Conservation (phyloP, 2,329 filamentous ascomycete genomes). For the Monilinia polystroma region DNA sequence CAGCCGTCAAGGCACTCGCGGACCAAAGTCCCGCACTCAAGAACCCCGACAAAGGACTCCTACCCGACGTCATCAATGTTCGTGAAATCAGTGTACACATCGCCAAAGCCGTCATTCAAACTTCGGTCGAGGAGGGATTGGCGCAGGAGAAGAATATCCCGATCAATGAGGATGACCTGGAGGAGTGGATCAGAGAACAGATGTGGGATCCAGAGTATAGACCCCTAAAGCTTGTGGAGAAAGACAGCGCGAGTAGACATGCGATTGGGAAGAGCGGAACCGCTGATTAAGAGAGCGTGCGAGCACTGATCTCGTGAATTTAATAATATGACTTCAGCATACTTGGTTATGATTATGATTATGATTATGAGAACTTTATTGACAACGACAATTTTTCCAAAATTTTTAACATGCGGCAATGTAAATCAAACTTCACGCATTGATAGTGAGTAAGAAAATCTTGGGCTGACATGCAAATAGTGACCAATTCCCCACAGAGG, state of each 20-base stretch:
- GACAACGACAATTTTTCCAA: too few species aligned
- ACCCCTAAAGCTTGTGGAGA: conserved; percentile 57
- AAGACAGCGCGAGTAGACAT: conserved; percentile 52
- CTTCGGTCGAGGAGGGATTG: conserved; percentile 67
- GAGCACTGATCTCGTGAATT: neutral
- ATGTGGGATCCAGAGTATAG: conserved; percentile 77
- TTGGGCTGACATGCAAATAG: too few species aligned
- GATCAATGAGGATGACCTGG: conserved; percentile 38
- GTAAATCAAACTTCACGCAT: too few species aligned
- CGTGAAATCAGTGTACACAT: conserved; percentile 75
- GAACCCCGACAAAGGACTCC: conserved; percentile 52
- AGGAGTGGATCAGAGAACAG: conserved; percentile 68
- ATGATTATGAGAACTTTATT: too few species aligned
- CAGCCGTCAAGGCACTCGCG: conserved; percentile 72
- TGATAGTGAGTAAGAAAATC: too few species aligned
- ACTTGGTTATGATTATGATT: too few species aligned
- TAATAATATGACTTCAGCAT: neutral
- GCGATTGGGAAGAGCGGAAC: conserved; percentile 60
- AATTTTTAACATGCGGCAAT: too few species aligned
- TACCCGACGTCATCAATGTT: conserved; percentile 75
- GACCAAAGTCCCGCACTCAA: conserved; percentile 66
- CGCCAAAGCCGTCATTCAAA: conserved; percentile 70
- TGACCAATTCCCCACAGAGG: too few species aligned
- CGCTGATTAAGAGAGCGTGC: conserved; percentile 28
- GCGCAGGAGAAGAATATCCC: conserved; percentile 67